Base-by-base conservation (phyloP, 164 flowering plant genomes). In the Nymphaea colorata region DNA sequence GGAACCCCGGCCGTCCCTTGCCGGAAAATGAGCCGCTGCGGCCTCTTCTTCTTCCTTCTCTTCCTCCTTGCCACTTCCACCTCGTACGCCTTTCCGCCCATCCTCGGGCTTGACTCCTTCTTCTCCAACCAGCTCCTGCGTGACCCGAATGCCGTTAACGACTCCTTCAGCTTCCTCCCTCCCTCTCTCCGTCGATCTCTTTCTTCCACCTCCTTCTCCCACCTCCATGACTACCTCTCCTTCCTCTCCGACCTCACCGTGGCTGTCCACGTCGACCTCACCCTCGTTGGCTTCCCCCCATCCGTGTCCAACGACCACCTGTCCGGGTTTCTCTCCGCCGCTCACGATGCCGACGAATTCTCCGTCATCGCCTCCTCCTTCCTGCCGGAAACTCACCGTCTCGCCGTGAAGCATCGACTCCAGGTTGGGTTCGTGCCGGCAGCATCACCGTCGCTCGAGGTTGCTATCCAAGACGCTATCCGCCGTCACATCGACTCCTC, bases 131-230 rank as follows among this genome's bases (percentile, higher is more conserved):
- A 87, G 69, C 83, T 78, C 62, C 89, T 67, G 12, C 18, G 73
- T 51, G 98, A 93, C 79, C 96, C 96, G 36, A 81, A 66, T 8
- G 86, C 88, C 63, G 42, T 77, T 73, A 90, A 90, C 76, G 98
- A 93, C 62, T 60, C 80, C 67, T 78, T 67, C 67, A 72, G 44
- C 70, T 70, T 71, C 36, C 77, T 77, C n/a, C 42, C 75, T 4
- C 69, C 77, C 8, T 15, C 76, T 43, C 78, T 80, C 71, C 80
- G 72, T 81, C 69, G 82, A 81, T 64, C 75, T 67, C 81, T 71
- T 71, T 62, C 78, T 64, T 12, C 64, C 55, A 55, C 67, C 44
- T 59, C 76, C 66, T 66, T 42, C 60, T 60, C 75, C 51, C 10
- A 68, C 65, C 6, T 17, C 73, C 43, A 66, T 61, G 67, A 73